Conservation (phyloP, 1,284 basidiomycete species). For the Sporisorium iseilematis-ciliati region DNA sequence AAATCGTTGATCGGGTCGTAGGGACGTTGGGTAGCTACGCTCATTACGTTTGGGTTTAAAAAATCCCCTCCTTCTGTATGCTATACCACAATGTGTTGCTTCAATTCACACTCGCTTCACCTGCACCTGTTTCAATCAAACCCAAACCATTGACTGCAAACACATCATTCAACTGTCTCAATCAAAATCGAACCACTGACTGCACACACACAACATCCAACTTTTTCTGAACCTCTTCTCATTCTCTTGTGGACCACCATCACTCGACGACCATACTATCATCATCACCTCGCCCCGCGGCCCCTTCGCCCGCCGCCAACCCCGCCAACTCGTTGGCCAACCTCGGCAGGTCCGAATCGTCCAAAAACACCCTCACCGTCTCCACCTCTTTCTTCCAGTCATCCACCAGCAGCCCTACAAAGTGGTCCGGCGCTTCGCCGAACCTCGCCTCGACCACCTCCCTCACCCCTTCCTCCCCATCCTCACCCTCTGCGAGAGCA, state of each 20-base stretch:
- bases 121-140: too few species aligned
- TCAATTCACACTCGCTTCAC: not conserved
- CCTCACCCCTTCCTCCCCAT: not conserved
- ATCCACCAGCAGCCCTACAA: slow-evolving; percentile 13
- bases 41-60: too few species aligned
- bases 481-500: not conserved
- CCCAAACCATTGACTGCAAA: not conserved
- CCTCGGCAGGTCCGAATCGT: slow-evolving; percentile 42
- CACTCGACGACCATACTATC: slow-evolving; percentile 32
- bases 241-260: not conserved
- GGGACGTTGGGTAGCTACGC: not conserved
- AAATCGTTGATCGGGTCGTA: too few species aligned
- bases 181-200: too few species aligned
- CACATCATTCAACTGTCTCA: too few species aligned
- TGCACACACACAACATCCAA: too few species aligned
- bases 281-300: not conserved
- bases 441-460: slow-evolving; percentile 22
- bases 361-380: slow-evolving; percentile 21
- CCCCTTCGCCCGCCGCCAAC: slow-evolving; percentile 15
- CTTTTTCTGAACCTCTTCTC: not conserved
- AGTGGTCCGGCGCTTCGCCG: slow-evolving; percentile 6
- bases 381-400: slow-evolving; percentile 28
- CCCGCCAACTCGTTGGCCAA: slow-evolving; percentile 29
- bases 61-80: not conserved
- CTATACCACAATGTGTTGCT: too few species aligned